Base-by-base conservation (phyloP, 2,329 filamentous ascomycete species). In the Capronia epimyces region DNA sequence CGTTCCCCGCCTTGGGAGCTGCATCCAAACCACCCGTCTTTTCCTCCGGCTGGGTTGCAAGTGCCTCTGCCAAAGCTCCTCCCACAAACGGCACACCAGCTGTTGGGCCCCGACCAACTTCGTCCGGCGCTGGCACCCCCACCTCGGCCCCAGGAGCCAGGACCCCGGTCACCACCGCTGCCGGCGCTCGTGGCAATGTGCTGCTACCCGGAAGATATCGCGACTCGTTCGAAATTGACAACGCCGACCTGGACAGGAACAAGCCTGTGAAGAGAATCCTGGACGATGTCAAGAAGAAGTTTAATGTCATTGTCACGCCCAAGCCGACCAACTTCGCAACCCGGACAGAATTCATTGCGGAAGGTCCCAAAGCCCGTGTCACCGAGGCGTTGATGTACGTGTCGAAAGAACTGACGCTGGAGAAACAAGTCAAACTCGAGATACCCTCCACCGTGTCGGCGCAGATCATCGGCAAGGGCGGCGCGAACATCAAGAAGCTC, bases 261-360 rank as follows among this genome's bases (percentile, higher is more conserved):
- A 83, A 95, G 67, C 75, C 96, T 64, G 94, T 87, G 76, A 88
- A 88, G 61, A 88, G 91, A 6, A 77, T 96, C 45, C 75, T 82
- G 25, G 91, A 97, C 60, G 89, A 96, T 59, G 87, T 97, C 71
- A 96, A 95, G 72, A 87, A 86, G 71, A 87, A 86, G 65, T 95
- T 88, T 54, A 89, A 91, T 66, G 89, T 90, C 52, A 87, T 82
- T 61, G 81, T 98, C 60, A 84, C 86, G 60, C 84, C 51, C 9
- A 53, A 90, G 77, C 81, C 81, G 52, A 79, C 81, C 53, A 82
- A 83, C n/a, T 79, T 83, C 56, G 83, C 81, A 57, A 87, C 86
- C 18, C 79, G 80, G 31, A 76, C 89, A 61, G 83, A 84, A 61
- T 94, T 98, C 65, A 87, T 91, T 68, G 89, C 89, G 42, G 85